A percentile compares a stretch with the other conserved stretches of the same genome.
These are phyloP conservation scores for Cladobotryum protrusum DNA, from an alignment of 2,329 filamentous ascomycete species.

Conservation along the genomic window DNA sequence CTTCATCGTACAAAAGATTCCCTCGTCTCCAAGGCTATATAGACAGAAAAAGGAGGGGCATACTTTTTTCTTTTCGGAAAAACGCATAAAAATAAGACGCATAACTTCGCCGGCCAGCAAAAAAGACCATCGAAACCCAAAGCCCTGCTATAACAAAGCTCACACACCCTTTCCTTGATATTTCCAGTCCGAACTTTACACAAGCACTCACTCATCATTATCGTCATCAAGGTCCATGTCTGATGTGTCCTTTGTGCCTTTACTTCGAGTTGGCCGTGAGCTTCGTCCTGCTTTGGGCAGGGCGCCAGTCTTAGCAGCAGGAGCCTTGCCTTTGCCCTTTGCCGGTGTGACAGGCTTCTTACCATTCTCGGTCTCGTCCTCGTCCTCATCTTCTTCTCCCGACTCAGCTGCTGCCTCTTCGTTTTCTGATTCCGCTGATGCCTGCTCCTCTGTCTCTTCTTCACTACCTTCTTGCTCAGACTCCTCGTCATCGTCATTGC, in stretches of 20 bases:
- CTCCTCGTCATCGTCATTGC: slow-evolving; percentile 13
- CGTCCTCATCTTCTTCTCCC: slow-evolving; percentile 18
- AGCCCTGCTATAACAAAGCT: too few relatives aligned
- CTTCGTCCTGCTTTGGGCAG: slow-evolving; percentile 16
- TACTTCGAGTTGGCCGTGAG: slow-evolving; percentile 20
- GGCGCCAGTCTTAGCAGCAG: slow-evolving; percentile 20
- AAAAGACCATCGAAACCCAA: neutral
- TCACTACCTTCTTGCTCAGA: slow-evolving; percentile 33
- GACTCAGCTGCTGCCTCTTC: slow-evolving; percentile 13
- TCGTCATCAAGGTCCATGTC: slow-evolving; percentile 33
- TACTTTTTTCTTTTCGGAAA: neutral
- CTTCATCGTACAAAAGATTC: neutral
- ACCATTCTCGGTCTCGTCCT: slow-evolving; percentile 19
- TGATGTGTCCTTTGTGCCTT: slow-evolving; percentile 20
- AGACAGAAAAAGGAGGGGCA: neutral
- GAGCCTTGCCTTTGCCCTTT: slow-evolving; percentile 19
- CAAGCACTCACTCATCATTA: slow-evolving; percentile 12
- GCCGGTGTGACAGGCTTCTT: slow-evolving; percentile 15
- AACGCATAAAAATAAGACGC: neutral
- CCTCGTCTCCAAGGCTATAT: neutral
- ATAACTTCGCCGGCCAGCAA: neutral
- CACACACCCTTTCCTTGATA: neutral
- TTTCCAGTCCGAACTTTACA: neutral
- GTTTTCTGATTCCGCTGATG: slow-evolving; percentile 12
- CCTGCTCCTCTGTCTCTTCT: slow-evolving; percentile 13